These are phyloP conservation scores for Cinnamomum micranthum DNA, from an alignment of 164 flowering plant genomes.

Conservation along the genomic window DNA sequence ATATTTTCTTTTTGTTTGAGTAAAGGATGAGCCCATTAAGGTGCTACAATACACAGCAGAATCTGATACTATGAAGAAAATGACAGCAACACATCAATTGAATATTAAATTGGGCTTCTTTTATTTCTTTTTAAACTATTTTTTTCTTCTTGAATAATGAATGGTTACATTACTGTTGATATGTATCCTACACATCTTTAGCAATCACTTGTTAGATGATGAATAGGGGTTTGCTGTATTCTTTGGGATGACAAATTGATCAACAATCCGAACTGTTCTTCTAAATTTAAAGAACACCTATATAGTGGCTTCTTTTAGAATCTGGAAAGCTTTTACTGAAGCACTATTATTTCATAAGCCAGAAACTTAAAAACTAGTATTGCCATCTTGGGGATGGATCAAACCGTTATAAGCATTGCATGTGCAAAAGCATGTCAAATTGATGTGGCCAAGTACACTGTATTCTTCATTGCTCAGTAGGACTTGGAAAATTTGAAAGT, in stretches of 20 bases:
- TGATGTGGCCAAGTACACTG: background rate
- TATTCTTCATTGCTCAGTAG: background rate
- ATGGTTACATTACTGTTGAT: slow-evolving; percentile 2
- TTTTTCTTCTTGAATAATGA: slow-evolving; percentile 2
- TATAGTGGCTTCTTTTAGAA: too few species aligned
- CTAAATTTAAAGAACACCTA: too few species aligned
- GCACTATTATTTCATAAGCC: background rate
- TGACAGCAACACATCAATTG: too few species aligned
- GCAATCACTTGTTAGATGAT: background rate
- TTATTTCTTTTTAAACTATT: too few species aligned
- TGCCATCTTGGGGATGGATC: background rate
- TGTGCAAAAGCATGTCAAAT: background rate
- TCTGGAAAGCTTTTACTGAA: background rate
- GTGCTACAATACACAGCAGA: too few species aligned
- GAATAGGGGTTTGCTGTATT: slow-evolving; percentile 15
- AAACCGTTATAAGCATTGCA: background rate
- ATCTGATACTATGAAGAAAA: too few species aligned
- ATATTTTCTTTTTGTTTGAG: too few species aligned
- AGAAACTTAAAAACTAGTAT: too few species aligned
- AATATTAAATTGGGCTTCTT: background rate
- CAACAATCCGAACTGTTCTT: slow-evolving; percentile 75
- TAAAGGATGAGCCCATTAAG: too few species aligned
- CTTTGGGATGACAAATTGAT: slow-evolving; percentile 65
- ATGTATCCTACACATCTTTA: background rate
- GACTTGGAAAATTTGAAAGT: background rate